A percentile compares a stretch with the other conserved stretches of the same genome.
phyloP scores from a whole-genome alignment of 169 alveolate species.

The Plasmodium relictum region DNA sequence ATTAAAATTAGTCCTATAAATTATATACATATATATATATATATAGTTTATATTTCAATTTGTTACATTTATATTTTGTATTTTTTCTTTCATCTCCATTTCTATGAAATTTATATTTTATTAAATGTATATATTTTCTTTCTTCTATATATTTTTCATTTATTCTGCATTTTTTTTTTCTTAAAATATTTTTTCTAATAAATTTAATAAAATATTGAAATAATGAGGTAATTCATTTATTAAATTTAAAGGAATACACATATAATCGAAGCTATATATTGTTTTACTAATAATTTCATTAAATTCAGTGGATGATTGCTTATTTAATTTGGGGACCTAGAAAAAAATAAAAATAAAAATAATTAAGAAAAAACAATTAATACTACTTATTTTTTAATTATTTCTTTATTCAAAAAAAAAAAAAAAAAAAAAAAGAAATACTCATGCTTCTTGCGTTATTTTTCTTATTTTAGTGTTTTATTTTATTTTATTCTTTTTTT shows the following conservation, averaged over 20 bases:
- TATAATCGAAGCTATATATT: constrained; percentile 74
- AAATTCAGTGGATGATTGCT: constrained; percentile 27
- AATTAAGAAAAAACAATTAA: not conserved
- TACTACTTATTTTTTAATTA: not conserved
- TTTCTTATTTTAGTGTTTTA: too few species aligned
- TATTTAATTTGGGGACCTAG: constrained; percentile 65
- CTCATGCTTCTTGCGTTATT: not conserved
- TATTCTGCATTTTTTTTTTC: constrained; percentile 2
- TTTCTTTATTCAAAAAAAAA: not conserved
- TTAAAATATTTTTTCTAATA: constrained; percentile 74
- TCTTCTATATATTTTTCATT: not conserved
- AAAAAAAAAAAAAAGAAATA: not conserved
- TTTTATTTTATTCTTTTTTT: not conserved
- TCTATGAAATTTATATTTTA: constrained; percentile 3
- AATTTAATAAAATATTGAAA: constrained; percentile 66
- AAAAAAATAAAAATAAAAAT: constrained; percentile 6
- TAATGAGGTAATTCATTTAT: constrained; percentile 46
- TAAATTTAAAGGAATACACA: constrained; percentile 72
- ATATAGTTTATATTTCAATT: constrained; percentile 2
- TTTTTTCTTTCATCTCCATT: constrained; percentile 14
- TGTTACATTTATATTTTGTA: not conserved
- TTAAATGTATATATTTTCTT: constrained; percentile 22
- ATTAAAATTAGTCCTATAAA: not conserved
- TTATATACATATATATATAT: constrained; percentile 6
- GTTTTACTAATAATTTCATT: constrained; percentile 57